Conservation (phyloP, 148 eudicot genomes). For the Salicornia ramosissima region DNA sequence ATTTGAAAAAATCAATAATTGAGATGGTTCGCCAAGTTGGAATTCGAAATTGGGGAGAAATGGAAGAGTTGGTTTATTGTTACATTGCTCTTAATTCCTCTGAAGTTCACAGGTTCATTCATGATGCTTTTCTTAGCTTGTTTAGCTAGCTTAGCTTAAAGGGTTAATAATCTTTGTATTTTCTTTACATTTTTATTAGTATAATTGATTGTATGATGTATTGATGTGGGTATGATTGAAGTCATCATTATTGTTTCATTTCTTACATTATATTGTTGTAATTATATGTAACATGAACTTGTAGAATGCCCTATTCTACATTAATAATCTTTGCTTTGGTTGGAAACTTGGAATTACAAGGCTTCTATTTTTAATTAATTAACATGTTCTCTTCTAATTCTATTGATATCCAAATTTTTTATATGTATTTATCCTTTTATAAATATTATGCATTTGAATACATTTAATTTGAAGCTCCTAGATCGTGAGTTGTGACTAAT, state of each 20-base stretch:
- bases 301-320: conserved; percentile 16
- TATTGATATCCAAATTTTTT: too few species aligned
- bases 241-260: background rate
- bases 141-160: conserved; percentile 4
- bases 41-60: conserved; percentile 48
- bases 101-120: conserved; percentile 43
- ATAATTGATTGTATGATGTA: background rate
- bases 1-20: conserved; percentile 47
- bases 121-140: conserved; percentile 59
- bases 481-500: too few species aligned
- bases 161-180: background rate
- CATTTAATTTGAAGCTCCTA: too few species aligned
- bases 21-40: conserved; percentile 47
- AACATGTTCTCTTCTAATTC: too few species aligned
- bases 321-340: background rate
- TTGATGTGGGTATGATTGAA: too few species aligned
- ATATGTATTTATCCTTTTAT: too few species aligned
- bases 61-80: conserved; percentile 75
- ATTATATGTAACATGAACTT: background rate
- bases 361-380: too few species aligned
- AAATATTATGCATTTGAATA: too few species aligned
- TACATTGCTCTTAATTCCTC: conserved; percentile 60
- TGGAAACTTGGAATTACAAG: too few species aligned
- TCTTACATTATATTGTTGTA: background rate
- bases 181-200: background rate